phyloP scores from a whole-genome alignment of 139 green algal genomes.

The Auxenochlorella pyrenoidosa region DNA sequence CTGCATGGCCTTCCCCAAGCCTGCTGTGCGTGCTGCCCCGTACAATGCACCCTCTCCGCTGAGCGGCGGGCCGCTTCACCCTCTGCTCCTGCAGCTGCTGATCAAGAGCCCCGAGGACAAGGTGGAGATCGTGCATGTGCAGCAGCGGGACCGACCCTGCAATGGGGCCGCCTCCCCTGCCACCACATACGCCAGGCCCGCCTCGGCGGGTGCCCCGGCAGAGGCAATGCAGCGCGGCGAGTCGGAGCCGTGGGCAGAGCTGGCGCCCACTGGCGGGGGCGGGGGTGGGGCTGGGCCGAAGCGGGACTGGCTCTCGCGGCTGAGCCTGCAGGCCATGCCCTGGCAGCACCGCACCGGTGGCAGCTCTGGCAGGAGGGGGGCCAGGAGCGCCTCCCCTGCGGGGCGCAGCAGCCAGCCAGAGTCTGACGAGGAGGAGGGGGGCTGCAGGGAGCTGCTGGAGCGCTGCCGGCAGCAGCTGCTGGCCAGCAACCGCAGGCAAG shows the following conservation, averaged over 20 bases:
- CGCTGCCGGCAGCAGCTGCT: conserved; percentile 18
- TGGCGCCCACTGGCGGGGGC: not conserved
- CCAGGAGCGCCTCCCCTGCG: too few species aligned
- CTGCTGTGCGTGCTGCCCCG: not conserved
- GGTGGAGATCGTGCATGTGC: conserved; percentile 3
- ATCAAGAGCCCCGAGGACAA: not conserved
- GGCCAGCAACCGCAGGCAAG: not conserved
- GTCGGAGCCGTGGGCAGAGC: too few species aligned
- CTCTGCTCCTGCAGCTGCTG: not conserved
- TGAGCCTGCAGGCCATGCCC: too few species aligned
- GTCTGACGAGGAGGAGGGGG: not conserved
- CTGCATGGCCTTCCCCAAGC: not conserved
- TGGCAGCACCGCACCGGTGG: too few species aligned
- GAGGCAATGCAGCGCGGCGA: not conserved
- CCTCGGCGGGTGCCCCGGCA: not conserved
- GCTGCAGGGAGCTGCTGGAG: not conserved
- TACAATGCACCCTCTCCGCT: not conserved
- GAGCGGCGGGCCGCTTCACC: not conserved
- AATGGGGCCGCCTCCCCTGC: not conserved
- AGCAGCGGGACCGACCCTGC: not conserved
- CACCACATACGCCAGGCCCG: too few species aligned
- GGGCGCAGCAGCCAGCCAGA: not conserved
- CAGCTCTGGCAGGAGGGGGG: not conserved
- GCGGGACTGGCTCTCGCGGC: too few species aligned
- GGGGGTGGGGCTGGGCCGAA: not conserved